Conservation (phyloP, 1,284 basidiomycete genomes). For the Trametes versicolor region DNA sequence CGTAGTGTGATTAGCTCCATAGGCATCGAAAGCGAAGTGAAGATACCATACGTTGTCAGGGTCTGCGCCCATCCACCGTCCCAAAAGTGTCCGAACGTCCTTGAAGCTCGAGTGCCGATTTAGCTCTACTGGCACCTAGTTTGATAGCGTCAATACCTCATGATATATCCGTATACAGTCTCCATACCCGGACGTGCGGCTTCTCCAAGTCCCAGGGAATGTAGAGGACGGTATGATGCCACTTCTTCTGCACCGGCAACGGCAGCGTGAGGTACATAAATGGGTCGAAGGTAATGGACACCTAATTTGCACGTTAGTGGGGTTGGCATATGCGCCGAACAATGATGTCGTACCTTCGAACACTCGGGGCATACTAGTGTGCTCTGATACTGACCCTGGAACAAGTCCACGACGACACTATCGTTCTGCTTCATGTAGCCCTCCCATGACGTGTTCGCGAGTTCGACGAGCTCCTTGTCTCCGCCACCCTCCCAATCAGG, state of each 20-base stretch:
- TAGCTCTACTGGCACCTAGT: slow-evolving; percentile 80
- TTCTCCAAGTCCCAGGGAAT: slow-evolving; percentile 80
- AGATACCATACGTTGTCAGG: slow-evolving; percentile 70
- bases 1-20: slow-evolving; percentile 15
- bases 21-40: slow-evolving; percentile 9
- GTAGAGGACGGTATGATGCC: slow-evolving; percentile 79
- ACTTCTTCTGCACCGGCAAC: slow-evolving; percentile 91
- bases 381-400: slow-evolving; percentile 97
- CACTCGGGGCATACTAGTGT: slow-evolving; percentile 97
- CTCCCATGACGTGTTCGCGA: slow-evolving; percentile 94
- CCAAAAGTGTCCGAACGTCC: slow-evolving; percentile 79
- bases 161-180: not conserved
- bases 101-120: slow-evolving; percentile 82
- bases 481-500: slow-evolving; percentile 97
- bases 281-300: slow-evolving; percentile 98
- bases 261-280: slow-evolving; percentile 99
- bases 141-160: slow-evolving; percentile 22
- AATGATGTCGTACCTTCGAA: slow-evolving; percentile 73
- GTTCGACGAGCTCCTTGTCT: slow-evolving; percentile 82
- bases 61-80: slow-evolving; percentile 75
- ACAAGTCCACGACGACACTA: slow-evolving; percentile 97
- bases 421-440: slow-evolving; percentile 98
- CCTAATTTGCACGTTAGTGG: slow-evolving; percentile 55
- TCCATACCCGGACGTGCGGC: slow-evolving; percentile 69
- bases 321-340: not conserved